Evolutionary conservation across 179 eudicot genomes (phyloP).

Genomic region (Silene coronaria): DNA sequence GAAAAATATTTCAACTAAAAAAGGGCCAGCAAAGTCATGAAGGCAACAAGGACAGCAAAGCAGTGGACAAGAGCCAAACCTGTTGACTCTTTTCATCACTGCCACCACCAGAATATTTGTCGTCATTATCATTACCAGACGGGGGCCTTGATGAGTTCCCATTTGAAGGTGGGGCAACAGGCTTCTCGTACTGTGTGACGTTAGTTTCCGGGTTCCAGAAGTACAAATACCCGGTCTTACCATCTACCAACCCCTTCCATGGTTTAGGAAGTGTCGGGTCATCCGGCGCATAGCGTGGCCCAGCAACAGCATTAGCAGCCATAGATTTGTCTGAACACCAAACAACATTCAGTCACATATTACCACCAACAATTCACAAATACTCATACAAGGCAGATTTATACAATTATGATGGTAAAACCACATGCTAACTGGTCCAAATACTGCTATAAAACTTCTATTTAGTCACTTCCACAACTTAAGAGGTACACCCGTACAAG

Average conservation of each 20-base stretch:
- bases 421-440: neutral
- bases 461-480: neutral
- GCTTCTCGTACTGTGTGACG: conserved; percentile 87
- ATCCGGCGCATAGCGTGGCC: conserved; percentile 78
- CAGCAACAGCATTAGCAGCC: conserved; percentile 51
- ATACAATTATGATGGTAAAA: neutral
- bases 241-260: conserved; percentile 92
- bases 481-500: neutral
- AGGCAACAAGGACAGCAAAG: neutral
- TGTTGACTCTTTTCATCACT: conserved; percentile 40
- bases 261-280: conserved; percentile 95
- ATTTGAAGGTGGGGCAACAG: conserved; percentile 34
- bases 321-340: conserved; percentile 19
- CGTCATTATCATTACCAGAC: conserved; percentile 38
- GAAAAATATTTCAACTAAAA: neutral
- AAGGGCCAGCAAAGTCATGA: neutral
- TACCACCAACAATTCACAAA: neutral
- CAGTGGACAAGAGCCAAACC: conserved; percentile 31
- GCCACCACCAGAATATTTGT: conserved; percentile 33
- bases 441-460: neutral
- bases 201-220: conserved; percentile 97
- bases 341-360: neutral
- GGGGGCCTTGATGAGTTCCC: conserved; percentile 30
- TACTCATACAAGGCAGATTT: neutral
- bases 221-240: conserved; percentile 81